phyloP scores from a whole-genome alignment of 495 filamentous ascomycete genomes.

The Aspergillus saccharolyticus region DNA sequence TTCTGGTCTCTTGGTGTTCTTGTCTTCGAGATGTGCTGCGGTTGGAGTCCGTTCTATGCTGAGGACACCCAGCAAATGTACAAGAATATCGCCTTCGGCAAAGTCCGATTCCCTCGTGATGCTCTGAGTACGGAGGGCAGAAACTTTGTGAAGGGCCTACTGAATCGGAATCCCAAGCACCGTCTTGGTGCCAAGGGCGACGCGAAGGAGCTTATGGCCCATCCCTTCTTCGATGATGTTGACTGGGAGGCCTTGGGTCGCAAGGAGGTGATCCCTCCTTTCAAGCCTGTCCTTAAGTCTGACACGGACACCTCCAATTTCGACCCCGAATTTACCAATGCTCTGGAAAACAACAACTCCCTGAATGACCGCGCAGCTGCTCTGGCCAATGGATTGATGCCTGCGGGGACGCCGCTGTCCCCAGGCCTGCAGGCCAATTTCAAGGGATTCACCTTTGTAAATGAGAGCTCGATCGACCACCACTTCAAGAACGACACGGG shows the following conservation, averaged over 20 bases:
- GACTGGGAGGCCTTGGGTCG: conserved; percentile 82
- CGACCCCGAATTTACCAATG: conserved; percentile 97
- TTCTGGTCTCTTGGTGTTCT: conserved; percentile 98
- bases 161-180: conserved; percentile 96
- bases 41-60: conserved; percentile 98
- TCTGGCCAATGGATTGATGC: conserved; percentile 66
- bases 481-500: conserved; percentile 63
- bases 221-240: conserved; percentile 90
- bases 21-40: conserved; percentile 99
- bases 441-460: conserved; percentile 96
- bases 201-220: conserved; percentile 89
- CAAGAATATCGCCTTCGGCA: conserved; percentile 99
- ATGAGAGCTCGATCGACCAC: conserved; percentile 92
- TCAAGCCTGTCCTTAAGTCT: conserved; percentile 94
- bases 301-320: conserved; percentile 97
- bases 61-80: conserved; percentile 99
- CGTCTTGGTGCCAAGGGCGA: conserved; percentile 86
- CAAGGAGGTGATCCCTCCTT: conserved; percentile 93
- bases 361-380: conserved; percentile 84
- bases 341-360: conserved; percentile 61
- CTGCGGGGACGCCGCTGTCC: conserved; percentile 82
- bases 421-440: conserved; percentile 97
- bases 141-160: conserved; percentile 95
- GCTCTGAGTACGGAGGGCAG: conserved; percentile 89
- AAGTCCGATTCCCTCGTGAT: conserved; percentile 92